Base-by-base conservation (phyloP, 1,284 basidiomycete genomes). In the Hortiboletus rubellus region DNA sequence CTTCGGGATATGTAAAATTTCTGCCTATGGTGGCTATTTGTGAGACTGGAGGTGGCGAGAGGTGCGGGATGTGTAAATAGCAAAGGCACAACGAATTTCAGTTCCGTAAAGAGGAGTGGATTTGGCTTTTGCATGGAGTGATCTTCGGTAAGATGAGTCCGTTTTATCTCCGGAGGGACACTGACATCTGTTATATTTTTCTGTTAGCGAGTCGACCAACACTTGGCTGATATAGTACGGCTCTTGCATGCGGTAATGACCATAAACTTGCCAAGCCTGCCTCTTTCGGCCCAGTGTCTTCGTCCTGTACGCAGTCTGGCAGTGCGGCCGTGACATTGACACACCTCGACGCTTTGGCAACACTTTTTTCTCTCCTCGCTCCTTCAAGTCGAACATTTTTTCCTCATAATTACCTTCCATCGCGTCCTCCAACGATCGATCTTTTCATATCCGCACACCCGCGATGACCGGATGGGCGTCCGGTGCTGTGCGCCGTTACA, bases 61-160 rank as follows among this genome's bases (percentile, higher is more conserved):
- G 52, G 51, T 31, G 40, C 53, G 50, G 54, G 57, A 54, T 33
- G 60, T 54, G 45, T 50, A 63, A 63, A 53, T 53, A 36, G 42
- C 36, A 65, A 60, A 72, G 71, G 70, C 59, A 73, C 71, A 12
- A 59, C 52, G 48, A 67, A 58, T 41, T 63, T 57, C 49, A 60
- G 69, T 70, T 73, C 58, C 71, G 72, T 73, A 71, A 73, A 24
- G 52, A 67, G 40, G 57, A 57, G 55, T 67, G 52, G 58, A 62
- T 73, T 72, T 74, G 69, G 54, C 68, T 73, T 71, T 74, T 71
- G 51, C 44, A 64, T 70, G 53, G 54, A 61, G 56, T 72, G 71
- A 72, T 74, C 71, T 58, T 74, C 68, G 65, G 61, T 60, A 33
- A 57, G 57, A 70, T 64, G 57, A 55, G 44, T 69, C 71, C 69